Evolutionary conservation across 495 filamentous ascomycete species (phyloP).

Genomic region (Penicillium herquei): DNA sequence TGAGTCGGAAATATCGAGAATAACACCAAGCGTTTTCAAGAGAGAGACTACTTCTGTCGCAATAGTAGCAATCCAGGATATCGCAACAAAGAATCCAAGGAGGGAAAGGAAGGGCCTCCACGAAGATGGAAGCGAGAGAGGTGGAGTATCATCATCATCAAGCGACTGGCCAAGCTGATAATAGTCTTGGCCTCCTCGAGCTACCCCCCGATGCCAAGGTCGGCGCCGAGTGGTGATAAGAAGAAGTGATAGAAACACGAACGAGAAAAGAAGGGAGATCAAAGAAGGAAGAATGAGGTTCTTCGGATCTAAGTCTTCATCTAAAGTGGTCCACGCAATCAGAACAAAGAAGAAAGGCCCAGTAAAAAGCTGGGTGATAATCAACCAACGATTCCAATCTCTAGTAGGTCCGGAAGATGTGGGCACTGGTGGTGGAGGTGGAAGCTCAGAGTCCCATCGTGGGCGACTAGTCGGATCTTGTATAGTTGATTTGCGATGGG

Average conservation of each 20-base stretch:
- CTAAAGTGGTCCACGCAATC: slow-evolving; percentile 71
- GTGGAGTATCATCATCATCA: slow-evolving; percentile 3
- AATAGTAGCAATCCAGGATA: slow-evolving; percentile 95
- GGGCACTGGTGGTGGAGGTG: slow-evolving; percentile 26
- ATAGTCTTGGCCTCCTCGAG: not conserved
- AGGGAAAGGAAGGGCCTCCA: slow-evolving; percentile 79
- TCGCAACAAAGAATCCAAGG: slow-evolving; percentile 85
- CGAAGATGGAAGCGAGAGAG: slow-evolving; percentile 50
- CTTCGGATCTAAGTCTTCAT: slow-evolving; percentile 44
- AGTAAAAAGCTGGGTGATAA: slow-evolving; percentile 79
- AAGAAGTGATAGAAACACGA: slow-evolving; percentile 60
- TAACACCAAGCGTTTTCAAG: slow-evolving; percentile 89
- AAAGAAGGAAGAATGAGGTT: slow-evolving; percentile 64
- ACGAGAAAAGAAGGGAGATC: slow-evolving; percentile 67
- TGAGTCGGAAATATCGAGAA: slow-evolving; percentile 90
- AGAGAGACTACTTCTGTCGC: slow-evolving; percentile 95
- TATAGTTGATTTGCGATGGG: slow-evolving; percentile 15
- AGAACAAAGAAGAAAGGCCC: slow-evolving; percentile 81
- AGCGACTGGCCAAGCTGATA: not conserved
- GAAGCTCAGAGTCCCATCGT: slow-evolving; percentile 45
- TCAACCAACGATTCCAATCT: slow-evolving; percentile 89
- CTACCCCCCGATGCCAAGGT: slow-evolving; percentile 19
- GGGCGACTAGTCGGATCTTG: slow-evolving; percentile 18
- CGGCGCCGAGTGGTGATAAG: slow-evolving; percentile 54
- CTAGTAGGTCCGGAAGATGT: slow-evolving; percentile 30